Conservation (phyloP, 768 basidiomycete species). For the Lanmaoa rubissima region DNA sequence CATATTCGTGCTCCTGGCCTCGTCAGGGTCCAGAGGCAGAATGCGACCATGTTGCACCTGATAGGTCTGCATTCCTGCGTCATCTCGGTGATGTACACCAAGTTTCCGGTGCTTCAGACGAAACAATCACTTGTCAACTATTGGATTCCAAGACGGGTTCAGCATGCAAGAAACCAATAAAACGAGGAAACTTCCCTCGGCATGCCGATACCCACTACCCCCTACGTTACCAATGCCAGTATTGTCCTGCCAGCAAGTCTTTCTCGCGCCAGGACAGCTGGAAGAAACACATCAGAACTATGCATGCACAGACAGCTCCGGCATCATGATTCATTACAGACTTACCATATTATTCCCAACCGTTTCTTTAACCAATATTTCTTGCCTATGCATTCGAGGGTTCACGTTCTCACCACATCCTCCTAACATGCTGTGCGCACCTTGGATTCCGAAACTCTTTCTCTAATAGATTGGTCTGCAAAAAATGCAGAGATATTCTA, state of each 20-base stretch:
- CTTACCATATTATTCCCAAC: background rate
- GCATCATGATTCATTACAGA: background rate
- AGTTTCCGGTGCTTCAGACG: slow-evolving; percentile 6
- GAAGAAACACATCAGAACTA: slow-evolving; percentile 8
- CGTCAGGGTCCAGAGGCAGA: background rate
- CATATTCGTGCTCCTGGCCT: slow-evolving; percentile 17
- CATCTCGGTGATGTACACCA: slow-evolving; percentile 13
- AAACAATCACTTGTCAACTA: slow-evolving; percentile 8
- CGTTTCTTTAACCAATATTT: background rate
- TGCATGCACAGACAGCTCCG: background rate
- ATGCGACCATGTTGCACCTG: slow-evolving; percentile 3
- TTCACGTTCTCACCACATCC: background rate
- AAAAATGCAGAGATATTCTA: background rate
- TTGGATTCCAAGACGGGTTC: background rate
- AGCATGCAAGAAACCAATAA: slow-evolving; percentile 1
- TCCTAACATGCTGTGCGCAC: too few relatives aligned
- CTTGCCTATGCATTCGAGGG: background rate
- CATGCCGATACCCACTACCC: slow-evolving; percentile 22
- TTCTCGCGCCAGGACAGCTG: slow-evolving; percentile 26
- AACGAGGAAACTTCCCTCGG: slow-evolving; percentile 15
- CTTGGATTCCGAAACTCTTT: background rate
- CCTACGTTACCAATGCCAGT: slow-evolving; percentile 10
- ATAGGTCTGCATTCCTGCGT: slow-evolving; percentile 12
- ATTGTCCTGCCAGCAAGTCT: slow-evolving; percentile 8
- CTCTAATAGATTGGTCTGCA: background rate